A percentile compares a stretch with the other conserved stretches of the same genome.
Evolutionary conservation across 1,139 yeast genomes (phyloP).

Genomic region (Lodderomyces beijingensis): DNA sequence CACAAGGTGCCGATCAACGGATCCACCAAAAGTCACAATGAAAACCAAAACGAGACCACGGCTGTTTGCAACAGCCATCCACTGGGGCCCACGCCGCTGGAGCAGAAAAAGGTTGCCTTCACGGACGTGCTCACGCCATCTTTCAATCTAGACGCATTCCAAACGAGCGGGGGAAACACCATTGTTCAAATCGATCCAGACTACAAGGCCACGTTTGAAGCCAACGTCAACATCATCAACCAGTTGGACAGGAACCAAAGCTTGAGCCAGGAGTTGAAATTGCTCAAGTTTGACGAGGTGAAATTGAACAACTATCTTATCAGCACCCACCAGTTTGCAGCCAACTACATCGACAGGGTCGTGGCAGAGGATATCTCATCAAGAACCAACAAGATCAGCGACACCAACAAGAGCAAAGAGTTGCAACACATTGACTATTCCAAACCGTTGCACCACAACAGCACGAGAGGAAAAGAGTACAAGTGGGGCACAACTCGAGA

Average conservation of each 20-base stretch:
- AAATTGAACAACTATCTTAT: conserved; percentile 22
- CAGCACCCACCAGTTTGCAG: conserved; percentile 24
- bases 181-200: conserved; percentile 10
- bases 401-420: conserved; percentile 16
- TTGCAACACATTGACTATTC: conserved; percentile 14
- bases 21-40: neutral
- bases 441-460: conserved; percentile 16
- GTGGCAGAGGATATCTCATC: conserved; percentile 34
- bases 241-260: conserved; percentile 27
- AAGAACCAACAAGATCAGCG: conserved; percentile 16
- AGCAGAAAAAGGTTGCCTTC: no score
- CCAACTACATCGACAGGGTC: conserved; percentile 33
- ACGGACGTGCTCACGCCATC: no score
- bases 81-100: no score
- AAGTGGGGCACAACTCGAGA: conserved; percentile 32
- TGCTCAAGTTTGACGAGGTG: conserved; percentile 27
- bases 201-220: conserved; percentile 20
- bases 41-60: neutral
- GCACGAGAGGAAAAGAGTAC: conserved; percentile 26
- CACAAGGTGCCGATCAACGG: no score
- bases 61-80: no score
- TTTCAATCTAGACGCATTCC: no score
- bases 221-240: conserved; percentile 22
- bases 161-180: no score
- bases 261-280: conserved; percentile 23